Evolutionary conservation across 768 basidiomycete species (phyloP).

Genomic region (Stropharia rugosoannulata): DNA sequence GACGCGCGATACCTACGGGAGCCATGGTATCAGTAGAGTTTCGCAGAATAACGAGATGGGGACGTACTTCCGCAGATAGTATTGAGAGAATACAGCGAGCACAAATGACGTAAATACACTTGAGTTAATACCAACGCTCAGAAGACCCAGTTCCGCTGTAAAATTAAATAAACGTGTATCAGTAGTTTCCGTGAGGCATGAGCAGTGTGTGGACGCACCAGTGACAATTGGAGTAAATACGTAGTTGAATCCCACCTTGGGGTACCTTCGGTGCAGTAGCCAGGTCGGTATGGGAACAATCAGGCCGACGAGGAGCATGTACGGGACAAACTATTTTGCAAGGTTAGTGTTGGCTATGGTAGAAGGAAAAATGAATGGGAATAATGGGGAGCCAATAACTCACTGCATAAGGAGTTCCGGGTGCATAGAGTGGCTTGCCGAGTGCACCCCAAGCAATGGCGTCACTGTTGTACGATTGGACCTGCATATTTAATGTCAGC

Average conservation of each 20-base stretch:
- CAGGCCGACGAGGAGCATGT: conserved; percentile 48
- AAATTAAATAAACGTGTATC: not conserved
- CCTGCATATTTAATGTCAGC: conserved; percentile 14
- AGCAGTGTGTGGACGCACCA: conserved; percentile 20
- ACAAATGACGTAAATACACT: conserved; percentile 45
- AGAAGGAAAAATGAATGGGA: too few relatives aligned
- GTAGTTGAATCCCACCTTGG: conserved; percentile 44
- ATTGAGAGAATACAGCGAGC: conserved; percentile 46
- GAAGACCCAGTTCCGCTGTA: conserved; percentile 34
- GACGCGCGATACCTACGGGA: conserved; percentile 31
- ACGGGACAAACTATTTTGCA: conserved; percentile 30
- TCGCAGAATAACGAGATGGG: not conserved
- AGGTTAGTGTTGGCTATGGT: not conserved
- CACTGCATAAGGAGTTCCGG: conserved; percentile 42
- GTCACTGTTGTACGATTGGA: conserved; percentile 41
- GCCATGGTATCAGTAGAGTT: not conserved
- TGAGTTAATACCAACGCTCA: conserved; percentile 59
- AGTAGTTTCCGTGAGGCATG: too few relatives aligned
- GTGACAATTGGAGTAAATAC: conserved; percentile 51
- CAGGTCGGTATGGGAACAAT: conserved; percentile 56
- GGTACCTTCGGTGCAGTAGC: conserved; percentile 45
- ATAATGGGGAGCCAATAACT: not conserved
- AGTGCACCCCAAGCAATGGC: conserved; percentile 62
- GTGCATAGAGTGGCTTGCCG: conserved; percentile 44
- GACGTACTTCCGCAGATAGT: conserved; percentile 34